Evolutionary conservation across 2,329 filamentous ascomycete species (phyloP).

Genomic region (Phoma sp.): DNA sequence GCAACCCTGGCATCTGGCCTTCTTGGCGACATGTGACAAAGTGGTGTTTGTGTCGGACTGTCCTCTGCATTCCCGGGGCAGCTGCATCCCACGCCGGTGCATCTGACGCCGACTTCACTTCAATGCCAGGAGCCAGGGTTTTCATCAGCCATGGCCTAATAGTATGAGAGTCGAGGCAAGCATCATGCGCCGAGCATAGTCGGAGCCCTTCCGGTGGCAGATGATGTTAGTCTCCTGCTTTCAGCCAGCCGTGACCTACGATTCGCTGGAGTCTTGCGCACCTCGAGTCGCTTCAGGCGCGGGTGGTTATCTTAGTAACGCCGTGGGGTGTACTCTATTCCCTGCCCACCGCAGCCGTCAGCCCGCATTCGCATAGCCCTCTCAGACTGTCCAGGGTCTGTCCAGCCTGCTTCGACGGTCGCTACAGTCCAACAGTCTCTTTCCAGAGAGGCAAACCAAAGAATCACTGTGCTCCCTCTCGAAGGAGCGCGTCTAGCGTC

Average conservation of each 20-base stretch:
- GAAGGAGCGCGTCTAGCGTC: slow-evolving; percentile 14
- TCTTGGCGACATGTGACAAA: not conserved
- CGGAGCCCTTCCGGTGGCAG: not conserved
- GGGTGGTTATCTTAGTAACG: slow-evolving; percentile 21
- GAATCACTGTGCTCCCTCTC: slow-evolving; percentile 1
- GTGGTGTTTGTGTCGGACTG: not conserved
- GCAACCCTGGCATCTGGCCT: not conserved
- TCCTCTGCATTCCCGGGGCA: not conserved
- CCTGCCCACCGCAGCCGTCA: slow-evolving; percentile 12
- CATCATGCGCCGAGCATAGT: slow-evolving; percentile 3
- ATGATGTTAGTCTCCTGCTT: not conserved
- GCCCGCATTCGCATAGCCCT: slow-evolving; percentile 17
- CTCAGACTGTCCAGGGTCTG: slow-evolving; percentile 8
- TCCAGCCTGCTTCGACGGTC: slow-evolving; percentile 3
- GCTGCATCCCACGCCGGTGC: slow-evolving; percentile 14
- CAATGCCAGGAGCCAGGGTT: not conserved
- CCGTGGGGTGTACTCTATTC: slow-evolving; percentile 17
- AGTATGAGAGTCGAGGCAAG: not conserved
- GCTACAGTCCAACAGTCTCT: not conserved
- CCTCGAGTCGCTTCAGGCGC: not conserved
- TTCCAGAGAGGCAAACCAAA: not conserved
- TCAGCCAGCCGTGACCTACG: not conserved
- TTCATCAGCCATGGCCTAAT: not conserved
- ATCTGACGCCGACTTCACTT: slow-evolving; percentile 11
- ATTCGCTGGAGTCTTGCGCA: not conserved